Evolutionary conservation across 139 green algal species (phyloP).

Genomic region (Haematococcus lacustris): DNA sequence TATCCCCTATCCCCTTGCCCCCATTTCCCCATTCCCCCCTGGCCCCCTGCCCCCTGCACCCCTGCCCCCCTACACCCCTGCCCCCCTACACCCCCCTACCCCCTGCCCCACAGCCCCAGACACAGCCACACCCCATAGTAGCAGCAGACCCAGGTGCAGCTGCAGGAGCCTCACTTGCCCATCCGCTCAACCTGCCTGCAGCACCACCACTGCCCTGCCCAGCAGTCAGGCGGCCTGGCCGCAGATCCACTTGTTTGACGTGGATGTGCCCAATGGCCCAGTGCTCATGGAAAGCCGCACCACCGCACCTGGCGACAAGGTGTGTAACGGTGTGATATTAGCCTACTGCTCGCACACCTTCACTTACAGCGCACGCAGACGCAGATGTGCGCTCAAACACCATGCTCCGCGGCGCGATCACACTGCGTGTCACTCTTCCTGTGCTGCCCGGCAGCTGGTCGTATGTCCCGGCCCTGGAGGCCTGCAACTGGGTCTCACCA

Average conservation of each 20-base stretch:
- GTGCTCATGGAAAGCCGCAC: slow-evolving; percentile 76
- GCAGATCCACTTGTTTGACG: slow-evolving; percentile 85
- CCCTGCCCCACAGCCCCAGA: no score
- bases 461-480: slow-evolving; percentile 69
- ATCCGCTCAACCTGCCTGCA: no score
- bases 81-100: no score
- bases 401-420: neutral
- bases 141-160: no score
- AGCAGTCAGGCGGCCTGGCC: no score
- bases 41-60: no score
- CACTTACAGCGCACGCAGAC: neutral
- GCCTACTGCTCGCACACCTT: neutral
- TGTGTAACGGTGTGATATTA: slow-evolving; percentile 2
- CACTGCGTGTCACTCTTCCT: neutral
- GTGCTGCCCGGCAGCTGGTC: slow-evolving; percentile 47
- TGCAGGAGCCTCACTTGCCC: no score
- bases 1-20: no score
- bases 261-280: slow-evolving; percentile 78
- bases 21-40: no score
- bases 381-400: neutral
- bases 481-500: slow-evolving; percentile 65
- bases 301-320: slow-evolving; percentile 54
- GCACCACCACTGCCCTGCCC: no score
- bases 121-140: no score
- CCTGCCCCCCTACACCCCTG: no score